phyloP scores from a whole-genome alignment of 116 monocot species.

The Iris pallida region DNA sequence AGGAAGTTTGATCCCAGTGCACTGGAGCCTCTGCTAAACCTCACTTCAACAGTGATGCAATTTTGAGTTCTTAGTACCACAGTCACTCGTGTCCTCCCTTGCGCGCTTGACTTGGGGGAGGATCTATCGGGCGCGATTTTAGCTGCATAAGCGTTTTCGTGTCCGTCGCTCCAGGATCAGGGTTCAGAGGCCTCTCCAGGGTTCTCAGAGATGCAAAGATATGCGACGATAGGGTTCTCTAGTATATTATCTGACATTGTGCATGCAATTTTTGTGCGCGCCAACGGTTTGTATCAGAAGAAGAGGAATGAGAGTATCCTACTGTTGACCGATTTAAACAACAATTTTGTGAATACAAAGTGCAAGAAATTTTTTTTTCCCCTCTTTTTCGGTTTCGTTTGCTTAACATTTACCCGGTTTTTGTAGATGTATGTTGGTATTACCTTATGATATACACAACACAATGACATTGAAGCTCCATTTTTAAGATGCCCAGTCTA shows the following conservation, averaged over 20 bases:
- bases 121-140: too few relatives aligned
- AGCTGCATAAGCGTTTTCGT: too few relatives aligned
- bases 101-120: too few relatives aligned
- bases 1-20: conserved; percentile 50
- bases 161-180: not conserved
- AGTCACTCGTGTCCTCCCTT: too few relatives aligned
- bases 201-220: not conserved
- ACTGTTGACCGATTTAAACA: not conserved
- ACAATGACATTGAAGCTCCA: too few relatives aligned
- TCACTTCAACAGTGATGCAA: conserved; percentile 34
- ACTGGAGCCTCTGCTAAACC: conserved; percentile 30
- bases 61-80: conserved; percentile 16
- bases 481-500: too few relatives aligned
- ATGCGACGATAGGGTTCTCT: not conserved
- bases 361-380: conserved; percentile 1
- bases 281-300: not conserved
- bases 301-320: not conserved
- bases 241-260: not conserved
- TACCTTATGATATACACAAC: too few relatives aligned
- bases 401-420: too few relatives aligned
- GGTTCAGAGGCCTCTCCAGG: not conserved
- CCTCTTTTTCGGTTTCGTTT: too few relatives aligned
- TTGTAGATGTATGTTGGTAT: too few relatives aligned
- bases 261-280: not conserved
- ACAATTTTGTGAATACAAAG: conserved; percentile 1